Percentiles rank a stretch among this genome's conserved stretches.
These are phyloP conservation scores for Hanseniaspora clermontiae DNA, from an alignment of 805 yeast genomes.

Conservation along the genomic window DNA sequence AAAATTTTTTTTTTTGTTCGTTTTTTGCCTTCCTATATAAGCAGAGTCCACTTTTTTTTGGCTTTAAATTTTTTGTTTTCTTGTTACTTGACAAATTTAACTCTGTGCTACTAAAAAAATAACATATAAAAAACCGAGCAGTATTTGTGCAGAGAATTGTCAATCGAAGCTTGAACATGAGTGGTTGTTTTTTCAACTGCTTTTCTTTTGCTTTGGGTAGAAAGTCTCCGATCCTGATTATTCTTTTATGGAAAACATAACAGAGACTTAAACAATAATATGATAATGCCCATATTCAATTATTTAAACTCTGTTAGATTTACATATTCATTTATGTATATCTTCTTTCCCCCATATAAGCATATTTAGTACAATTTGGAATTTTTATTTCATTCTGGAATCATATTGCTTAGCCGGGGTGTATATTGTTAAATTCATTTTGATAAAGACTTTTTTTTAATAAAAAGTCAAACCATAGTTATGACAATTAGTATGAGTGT, in stretches of 20 bases:
- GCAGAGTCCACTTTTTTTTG: background rate
- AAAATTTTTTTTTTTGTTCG: background rate
- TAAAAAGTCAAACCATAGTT: conserved; percentile 49
- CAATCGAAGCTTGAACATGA: conserved; percentile 52
- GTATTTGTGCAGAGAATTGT: conserved; percentile 44
- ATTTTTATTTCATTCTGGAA: background rate
- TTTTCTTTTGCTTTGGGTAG: conserved; percentile 50
- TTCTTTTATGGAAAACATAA: conserved; percentile 47
- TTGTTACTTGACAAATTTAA: no score
- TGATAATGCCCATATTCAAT: conserved; percentile 14
- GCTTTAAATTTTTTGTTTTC: no score
- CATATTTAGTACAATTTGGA: conserved; percentile 5
- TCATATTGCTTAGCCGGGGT: conserved; percentile 4
- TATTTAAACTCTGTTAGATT: conserved; percentile 12
- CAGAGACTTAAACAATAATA: conserved; percentile 30
- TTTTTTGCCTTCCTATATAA: background rate
- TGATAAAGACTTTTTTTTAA: conserved; percentile 8
- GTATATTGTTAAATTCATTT: conserved; percentile 13
- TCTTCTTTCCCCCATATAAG: conserved; percentile 13
- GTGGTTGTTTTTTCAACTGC: conserved; percentile 22
- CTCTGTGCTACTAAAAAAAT: no score
- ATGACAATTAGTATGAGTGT: conserved; percentile 45
- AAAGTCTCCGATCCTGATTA: conserved; percentile 67
- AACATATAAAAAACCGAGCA: background rate
- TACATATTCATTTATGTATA: background rate